Conservation (phyloP, 164 flowering plant species). For the Saururus chinensis region DNA sequence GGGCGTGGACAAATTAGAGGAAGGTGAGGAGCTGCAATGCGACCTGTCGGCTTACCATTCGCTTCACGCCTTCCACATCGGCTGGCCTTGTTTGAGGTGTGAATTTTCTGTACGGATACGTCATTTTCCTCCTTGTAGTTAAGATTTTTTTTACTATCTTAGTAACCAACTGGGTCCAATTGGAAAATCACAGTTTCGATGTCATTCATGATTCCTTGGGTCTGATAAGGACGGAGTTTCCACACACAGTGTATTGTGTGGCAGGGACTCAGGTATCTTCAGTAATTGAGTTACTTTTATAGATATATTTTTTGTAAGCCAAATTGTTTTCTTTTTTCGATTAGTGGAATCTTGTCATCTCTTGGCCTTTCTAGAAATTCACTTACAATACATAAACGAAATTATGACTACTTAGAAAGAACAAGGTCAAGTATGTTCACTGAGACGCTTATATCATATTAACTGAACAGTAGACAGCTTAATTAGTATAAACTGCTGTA, state of each 20-base stretch:
- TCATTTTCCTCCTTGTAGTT: not conserved
- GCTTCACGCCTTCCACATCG: slow-evolving; percentile 76
- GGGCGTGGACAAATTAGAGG: slow-evolving; percentile 82
- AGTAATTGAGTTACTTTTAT: not conserved
- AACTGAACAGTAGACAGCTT: no score
- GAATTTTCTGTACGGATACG: not conserved
- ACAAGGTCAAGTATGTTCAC: no score
- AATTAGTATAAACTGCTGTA: no score
- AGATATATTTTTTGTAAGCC: not conserved
- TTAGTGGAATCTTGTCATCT: no score
- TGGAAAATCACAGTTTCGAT: slow-evolving; percentile 52
- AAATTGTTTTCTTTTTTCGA: not conserved
- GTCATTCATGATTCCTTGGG: slow-evolving; percentile 65
- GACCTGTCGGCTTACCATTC: slow-evolving; percentile 84
- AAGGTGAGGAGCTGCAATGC: slow-evolving; percentile 89
- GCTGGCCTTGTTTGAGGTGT: slow-evolving; percentile 94
- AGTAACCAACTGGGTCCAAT: not conserved
- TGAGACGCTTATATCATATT: no score
- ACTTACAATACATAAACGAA: no score
- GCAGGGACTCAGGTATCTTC: slow-evolving; percentile 83
- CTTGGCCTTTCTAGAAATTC: no score
- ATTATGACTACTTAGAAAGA: no score
- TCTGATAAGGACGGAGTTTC: slow-evolving; percentile 71
- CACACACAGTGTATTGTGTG: slow-evolving; percentile 65
- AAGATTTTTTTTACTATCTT: not conserved